These are phyloP conservation scores for Pythium folliculosum DNA, from an alignment of 352 stramenopile genomes.

Conservation along the genomic window DNA sequence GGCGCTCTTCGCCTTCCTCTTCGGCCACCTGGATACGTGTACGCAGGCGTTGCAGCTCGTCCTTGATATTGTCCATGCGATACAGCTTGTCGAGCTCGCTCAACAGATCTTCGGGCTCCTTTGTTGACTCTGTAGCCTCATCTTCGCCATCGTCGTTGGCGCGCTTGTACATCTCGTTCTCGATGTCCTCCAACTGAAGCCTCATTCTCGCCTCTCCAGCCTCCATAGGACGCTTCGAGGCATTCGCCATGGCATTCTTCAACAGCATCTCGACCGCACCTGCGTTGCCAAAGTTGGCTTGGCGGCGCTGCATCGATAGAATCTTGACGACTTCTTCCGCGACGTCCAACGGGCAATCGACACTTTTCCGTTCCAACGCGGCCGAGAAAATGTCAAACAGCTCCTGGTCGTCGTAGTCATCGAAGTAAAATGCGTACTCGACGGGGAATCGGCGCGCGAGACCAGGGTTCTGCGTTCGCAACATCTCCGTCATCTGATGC, in stretches of 20 bases:
- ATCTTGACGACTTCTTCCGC: slow-evolving; percentile 54
- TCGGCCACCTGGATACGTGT: slow-evolving; percentile 69
- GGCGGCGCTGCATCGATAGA: slow-evolving; percentile 64
- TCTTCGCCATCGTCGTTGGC: slow-evolving; percentile 22
- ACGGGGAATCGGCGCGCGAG: slow-evolving; percentile 84
- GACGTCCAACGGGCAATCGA: slow-evolving; percentile 54
- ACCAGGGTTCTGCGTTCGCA: slow-evolving; percentile 88
- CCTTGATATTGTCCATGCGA: slow-evolving; percentile 61
- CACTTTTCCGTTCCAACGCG: slow-evolving; percentile 50
- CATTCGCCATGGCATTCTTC: slow-evolving; percentile 70
- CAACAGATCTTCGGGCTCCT: slow-evolving; percentile 42
- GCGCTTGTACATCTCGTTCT: slow-evolving; percentile 40
- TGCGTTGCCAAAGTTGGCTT: slow-evolving; percentile 91
- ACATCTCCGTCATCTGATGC: slow-evolving; percentile 90
- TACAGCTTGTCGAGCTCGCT: slow-evolving; percentile 51
- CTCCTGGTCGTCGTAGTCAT: slow-evolving; percentile 90
- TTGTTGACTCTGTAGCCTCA: not conserved
- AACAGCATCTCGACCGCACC: slow-evolving; percentile 85
- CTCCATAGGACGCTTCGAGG: slow-evolving; percentile 47
- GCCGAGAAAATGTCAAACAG: slow-evolving; percentile 74
- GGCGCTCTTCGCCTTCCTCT: slow-evolving; percentile 56
- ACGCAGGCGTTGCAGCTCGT: slow-evolving; percentile 50
- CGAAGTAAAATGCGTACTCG: slow-evolving; percentile 91
- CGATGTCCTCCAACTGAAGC: slow-evolving; percentile 57
- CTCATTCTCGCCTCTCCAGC: slow-evolving; percentile 36